These are phyloP conservation scores for Aspergillus pseudoterreus DNA, from an alignment of 2,329 filamentous ascomycete genomes.

Conservation along the genomic window DNA sequence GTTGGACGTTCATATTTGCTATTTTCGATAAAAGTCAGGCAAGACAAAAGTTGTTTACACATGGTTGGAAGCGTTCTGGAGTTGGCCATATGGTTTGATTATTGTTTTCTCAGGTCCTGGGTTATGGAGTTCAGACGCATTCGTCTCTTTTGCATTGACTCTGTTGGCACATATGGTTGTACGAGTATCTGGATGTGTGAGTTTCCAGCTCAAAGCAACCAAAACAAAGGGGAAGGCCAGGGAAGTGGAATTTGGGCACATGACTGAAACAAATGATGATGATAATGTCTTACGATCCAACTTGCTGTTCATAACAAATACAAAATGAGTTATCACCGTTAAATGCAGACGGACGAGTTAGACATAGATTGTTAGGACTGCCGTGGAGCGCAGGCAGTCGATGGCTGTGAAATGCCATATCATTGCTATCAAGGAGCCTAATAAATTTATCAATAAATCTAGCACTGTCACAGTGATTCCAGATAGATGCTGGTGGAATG, in stretches of 20 bases:
- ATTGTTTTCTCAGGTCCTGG: conserved; percentile 1
- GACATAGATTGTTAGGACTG: too few relatives aligned
- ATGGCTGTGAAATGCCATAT: too few relatives aligned
- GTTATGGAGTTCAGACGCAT: conserved; percentile 1
- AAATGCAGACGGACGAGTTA: neutral
- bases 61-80: conserved; percentile 6
- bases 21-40: neutral
- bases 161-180: neutral
- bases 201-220: neutral
- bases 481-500: too few relatives aligned
- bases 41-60: conserved; percentile 7
- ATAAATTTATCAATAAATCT: too few relatives aligned
- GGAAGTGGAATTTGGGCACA: neutral
- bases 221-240: neutral
- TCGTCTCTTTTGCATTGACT: neutral
- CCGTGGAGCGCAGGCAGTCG: too few relatives aligned
- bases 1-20: neutral
- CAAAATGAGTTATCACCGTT: neutral
- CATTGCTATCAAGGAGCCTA: too few relatives aligned
- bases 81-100: conserved; percentile 7
- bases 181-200: neutral
- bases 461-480: too few relatives aligned
- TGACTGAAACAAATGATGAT: conserved; percentile 5
- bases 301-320: neutral
- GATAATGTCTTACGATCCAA: conserved; percentile 3